Conservation (phyloP, 2,329 filamentous ascomycete species). For the Anthostomella pinea region DNA sequence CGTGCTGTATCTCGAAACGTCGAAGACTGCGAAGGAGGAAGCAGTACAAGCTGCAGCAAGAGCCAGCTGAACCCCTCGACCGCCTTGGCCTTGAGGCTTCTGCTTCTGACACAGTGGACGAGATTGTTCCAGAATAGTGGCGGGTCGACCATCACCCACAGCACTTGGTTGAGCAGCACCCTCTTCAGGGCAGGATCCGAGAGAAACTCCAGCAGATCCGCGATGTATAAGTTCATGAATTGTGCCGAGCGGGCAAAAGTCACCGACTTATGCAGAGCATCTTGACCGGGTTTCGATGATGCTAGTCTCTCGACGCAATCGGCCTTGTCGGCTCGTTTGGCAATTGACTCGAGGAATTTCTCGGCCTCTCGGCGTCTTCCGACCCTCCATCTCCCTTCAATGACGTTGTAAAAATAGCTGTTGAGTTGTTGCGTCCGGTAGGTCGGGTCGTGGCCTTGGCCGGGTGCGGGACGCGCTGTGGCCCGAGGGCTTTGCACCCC, state of each 20-base stretch:
- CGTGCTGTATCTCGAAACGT: conserved; percentile 27
- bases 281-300: conserved; percentile 12
- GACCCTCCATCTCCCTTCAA: conserved; percentile 15
- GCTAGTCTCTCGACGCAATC: conserved; percentile 21
- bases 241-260: conserved; percentile 3
- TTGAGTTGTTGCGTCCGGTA: conserved; percentile 13
- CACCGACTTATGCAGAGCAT: conserved; percentile 16
- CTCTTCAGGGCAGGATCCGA: conserved; percentile 15
- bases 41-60: conserved; percentile 40
- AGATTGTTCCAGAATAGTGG: conserved; percentile 46
- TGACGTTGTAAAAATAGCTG: conserved; percentile 13
- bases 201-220: conserved; percentile 12
- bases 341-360: conserved; percentile 17
- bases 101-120: conserved; percentile 23
- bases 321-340: conserved; percentile 16
- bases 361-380: conserved; percentile 5
- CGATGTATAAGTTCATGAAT: conserved; percentile 12
- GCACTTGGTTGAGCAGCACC: conserved; percentile 39
- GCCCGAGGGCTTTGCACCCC: background rate
- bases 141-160: conserved; percentile 47
- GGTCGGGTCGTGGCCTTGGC: conserved; percentile 1
- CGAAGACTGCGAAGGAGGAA: conserved; percentile 27
- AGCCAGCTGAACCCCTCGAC: conserved; percentile 40
- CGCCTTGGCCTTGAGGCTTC: conserved; percentile 27
- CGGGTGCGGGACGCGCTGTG: background rate